Percentiles rank a stretch among this genome's conserved stretches.
These are phyloP conservation scores for Begonia loranthoides DNA, from an alignment of 306 rosid genomes.

Conservation along the genomic window DNA sequence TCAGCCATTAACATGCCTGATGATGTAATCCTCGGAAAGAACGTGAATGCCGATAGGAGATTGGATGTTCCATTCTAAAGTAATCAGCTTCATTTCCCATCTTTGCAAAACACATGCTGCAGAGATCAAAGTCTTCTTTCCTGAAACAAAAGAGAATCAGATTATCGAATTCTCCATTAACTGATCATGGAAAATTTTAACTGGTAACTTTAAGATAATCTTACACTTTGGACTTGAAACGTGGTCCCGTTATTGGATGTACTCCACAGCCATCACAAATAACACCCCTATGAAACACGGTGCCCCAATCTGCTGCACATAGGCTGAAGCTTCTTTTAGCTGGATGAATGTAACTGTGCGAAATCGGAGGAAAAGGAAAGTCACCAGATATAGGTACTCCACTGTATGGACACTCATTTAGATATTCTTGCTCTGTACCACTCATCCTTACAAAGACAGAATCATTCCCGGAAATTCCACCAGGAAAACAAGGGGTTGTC, in stretches of 20 bases:
- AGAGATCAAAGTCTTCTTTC: constrained; percentile 71
- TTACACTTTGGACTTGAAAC: constrained; percentile 80
- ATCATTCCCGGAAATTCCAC: constrained; percentile 6
- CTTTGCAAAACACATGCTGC: constrained; percentile 53
- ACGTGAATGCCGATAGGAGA: constrained; percentile 21
- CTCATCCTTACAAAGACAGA: background rate
- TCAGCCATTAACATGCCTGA: constrained; percentile 17
- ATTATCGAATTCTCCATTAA: background rate
- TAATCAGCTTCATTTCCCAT: constrained; percentile 50
- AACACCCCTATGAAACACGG: constrained; percentile 74
- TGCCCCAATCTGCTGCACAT: constrained; percentile 29
- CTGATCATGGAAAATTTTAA: background rate
- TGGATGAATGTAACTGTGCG: constrained; percentile 15
- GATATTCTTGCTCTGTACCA: constrained; percentile 2
- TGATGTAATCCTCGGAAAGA: constrained; percentile 11
- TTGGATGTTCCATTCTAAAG: constrained; percentile 54
- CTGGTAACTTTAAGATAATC: constrained; percentile 8
- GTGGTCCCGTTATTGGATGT: constrained; percentile 83
- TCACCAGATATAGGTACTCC: constrained; percentile 16
- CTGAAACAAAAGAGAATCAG: constrained; percentile 25
- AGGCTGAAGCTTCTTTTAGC: constrained; percentile 32
- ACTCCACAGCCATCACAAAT: constrained; percentile 89
- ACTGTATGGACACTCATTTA: constrained; percentile 32
- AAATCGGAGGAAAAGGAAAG: constrained; percentile 5
- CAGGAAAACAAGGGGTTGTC: constrained; percentile 1